Percentiles rank a stretch among this genome's conserved stretches.
phyloP scores from a whole-genome alignment of 331 rosid genomes.

The Telfairia occidentalis region DNA sequence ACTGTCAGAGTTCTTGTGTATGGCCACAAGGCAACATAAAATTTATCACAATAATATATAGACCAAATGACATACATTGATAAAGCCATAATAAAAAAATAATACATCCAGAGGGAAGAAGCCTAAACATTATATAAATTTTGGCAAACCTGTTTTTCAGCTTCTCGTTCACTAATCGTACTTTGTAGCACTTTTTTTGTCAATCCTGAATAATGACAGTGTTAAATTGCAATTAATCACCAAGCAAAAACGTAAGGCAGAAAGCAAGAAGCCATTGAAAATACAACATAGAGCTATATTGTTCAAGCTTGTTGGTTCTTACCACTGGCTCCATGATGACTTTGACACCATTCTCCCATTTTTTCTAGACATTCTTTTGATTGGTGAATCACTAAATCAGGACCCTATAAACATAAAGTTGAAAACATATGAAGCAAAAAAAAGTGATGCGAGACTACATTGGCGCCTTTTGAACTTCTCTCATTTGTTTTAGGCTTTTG shows the following conservation, averaged over 20 bases:
- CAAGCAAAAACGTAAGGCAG: background rate
- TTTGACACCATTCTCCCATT: slow-evolving; percentile 98
- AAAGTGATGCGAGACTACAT: background rate
- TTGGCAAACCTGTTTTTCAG: slow-evolving; percentile 75
- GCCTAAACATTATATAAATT: slow-evolving; percentile 1
- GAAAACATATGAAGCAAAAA: background rate
- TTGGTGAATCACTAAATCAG: slow-evolving; percentile 89
- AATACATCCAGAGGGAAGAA: background rate
- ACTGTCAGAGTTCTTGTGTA: background rate
- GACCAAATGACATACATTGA: background rate
- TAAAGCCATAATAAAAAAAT: background rate
- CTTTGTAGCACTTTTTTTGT: slow-evolving; percentile 62
- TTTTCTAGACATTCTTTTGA: slow-evolving; percentile 62
- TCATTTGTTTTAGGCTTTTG: background rate
- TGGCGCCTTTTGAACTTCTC: background rate
- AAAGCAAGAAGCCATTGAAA: background rate
- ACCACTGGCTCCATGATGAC: slow-evolving; percentile 91
- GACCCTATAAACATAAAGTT: slow-evolving; percentile 45
- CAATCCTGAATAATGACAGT: slow-evolving; percentile 40
- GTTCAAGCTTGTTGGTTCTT: slow-evolving; percentile 24
- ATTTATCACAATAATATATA: background rate
- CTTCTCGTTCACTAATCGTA: slow-evolving; percentile 64
- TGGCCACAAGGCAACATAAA: background rate
- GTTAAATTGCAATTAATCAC: background rate
- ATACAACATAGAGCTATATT: slow-evolving; percentile 8